These are phyloP conservation scores for Schwanniomyces pseudopolymorphus DNA, from an alignment of 805 yeast species.

Conservation along the genomic window DNA sequence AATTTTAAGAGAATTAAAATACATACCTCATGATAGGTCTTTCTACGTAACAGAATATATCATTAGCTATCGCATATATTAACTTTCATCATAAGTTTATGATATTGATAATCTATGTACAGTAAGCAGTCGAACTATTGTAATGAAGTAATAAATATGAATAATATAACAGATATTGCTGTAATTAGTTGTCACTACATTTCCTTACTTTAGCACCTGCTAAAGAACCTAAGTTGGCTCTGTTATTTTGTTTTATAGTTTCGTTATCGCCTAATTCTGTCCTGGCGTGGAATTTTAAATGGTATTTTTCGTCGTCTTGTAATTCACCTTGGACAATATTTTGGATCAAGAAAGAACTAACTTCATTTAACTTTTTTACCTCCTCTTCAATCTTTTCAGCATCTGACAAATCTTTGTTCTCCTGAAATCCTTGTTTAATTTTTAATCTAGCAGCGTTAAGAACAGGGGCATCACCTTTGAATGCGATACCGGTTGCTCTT, in stretches of 20 bases:
- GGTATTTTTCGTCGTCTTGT: conserved; percentile 44
- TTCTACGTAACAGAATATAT: too few relatives aligned
- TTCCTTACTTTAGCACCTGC: conserved; percentile 52
- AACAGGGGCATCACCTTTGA: conserved; percentile 48
- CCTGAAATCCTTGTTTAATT: conserved; percentile 54
- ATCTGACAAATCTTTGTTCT: conserved; percentile 21
- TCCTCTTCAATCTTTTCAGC: conserved; percentile 35
- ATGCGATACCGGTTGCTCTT: conserved; percentile 65
- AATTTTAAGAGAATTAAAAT: too few relatives aligned
- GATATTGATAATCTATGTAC: not conserved
- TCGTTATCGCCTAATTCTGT: conserved; percentile 94
- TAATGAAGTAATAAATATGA: not conserved
- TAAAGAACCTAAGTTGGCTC: conserved; percentile 44
- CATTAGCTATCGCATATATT: not conserved
- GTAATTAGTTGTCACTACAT: conserved; percentile 18
- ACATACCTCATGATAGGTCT: too few relatives aligned
- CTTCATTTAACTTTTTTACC: conserved; percentile 59
- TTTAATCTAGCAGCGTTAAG: conserved; percentile 59
- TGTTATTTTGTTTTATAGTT: conserved; percentile 54
- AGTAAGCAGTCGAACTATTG: not conserved
- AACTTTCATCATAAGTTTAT: not conserved
- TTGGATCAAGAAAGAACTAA: conserved; percentile 63
- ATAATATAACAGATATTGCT: not conserved
- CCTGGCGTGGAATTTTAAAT: conserved; percentile 70
- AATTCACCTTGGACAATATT: conserved; percentile 87